Base-by-base conservation (phyloP, 116 monocot species). In the Zostera marina region DNA sequence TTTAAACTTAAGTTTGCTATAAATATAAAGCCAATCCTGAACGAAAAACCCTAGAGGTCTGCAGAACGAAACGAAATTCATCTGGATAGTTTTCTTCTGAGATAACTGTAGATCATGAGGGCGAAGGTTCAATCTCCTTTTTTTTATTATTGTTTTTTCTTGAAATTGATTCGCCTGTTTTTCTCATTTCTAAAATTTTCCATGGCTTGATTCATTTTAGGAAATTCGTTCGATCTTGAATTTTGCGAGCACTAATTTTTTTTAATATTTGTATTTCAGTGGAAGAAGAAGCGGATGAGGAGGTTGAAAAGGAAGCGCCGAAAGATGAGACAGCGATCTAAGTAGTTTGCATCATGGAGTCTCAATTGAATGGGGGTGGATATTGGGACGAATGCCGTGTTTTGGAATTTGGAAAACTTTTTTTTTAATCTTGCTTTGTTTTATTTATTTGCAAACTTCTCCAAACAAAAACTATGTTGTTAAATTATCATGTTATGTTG, bases 281-380 rank as follows among this genome's bases (percentile, higher is more conserved):
- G 84, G 84, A 84, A 84, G 80, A 84, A 84, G 80, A 84, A 84
- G 77, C 63, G 84, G 22, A 84, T 84, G 84, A 84, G 84, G 79
- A 79, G 84, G 53, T 63, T 84, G 22, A 84, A 84, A 74, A 80
- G 84, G 84, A 84, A 84, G 80, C 84, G 84, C 57, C 60, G 84
- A 84, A 84, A 84, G 84, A 84, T 84, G 84, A 76, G 84, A 60
- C 84, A 84, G 74, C 57, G 83, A 64, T 84, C 83, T 2, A 83
- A 83, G 69, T 83, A 83, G 67, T 59, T 42, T 38, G 24, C 20
- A 2, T 7, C 19, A 8, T 15, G 15, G 19, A 15, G 19, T 9
- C 20, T 49, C 2, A 7, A 49, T 9, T 15, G 49, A 16, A 15
- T 5, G 12, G 20, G n/a, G 20, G 4, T 1, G 26, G 26, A 5